Conservation (phyloP, 805 yeast species). For the Cyberlindnera samutprakarnensis region DNA sequence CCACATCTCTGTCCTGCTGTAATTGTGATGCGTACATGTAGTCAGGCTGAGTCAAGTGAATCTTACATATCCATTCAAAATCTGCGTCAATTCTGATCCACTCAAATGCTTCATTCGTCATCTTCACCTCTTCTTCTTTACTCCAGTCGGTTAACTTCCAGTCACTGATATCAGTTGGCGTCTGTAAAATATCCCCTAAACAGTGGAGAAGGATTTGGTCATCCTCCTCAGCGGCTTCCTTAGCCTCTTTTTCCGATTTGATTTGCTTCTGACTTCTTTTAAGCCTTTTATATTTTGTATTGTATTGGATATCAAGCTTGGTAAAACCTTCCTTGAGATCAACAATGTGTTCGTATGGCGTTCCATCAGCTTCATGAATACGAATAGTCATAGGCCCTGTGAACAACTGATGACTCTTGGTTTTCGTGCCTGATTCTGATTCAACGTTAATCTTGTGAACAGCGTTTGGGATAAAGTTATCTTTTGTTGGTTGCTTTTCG, state of each 20-base stretch:
- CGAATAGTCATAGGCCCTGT: slow-evolving; percentile 95
- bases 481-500: slow-evolving; percentile 26
- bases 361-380: slow-evolving; percentile 96
- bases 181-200: slow-evolving; percentile 71
- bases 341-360: slow-evolving; percentile 97
- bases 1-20: slow-evolving; percentile 92
- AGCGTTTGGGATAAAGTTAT: slow-evolving; percentile 33
- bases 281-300: slow-evolving; percentile 82
- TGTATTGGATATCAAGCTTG: slow-evolving; percentile 88
- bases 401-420: slow-evolving; percentile 33
- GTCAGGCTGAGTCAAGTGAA: slow-evolving; percentile 82
- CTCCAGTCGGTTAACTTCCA: slow-evolving; percentile 76
- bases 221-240: slow-evolving; percentile 24
- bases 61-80: slow-evolving; percentile 88
- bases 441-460: slow-evolving; percentile 9
- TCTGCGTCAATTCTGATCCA: slow-evolving; percentile 99
- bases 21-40: slow-evolving; percentile 92
- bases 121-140: slow-evolving; percentile 58
- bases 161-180: slow-evolving; percentile 48
- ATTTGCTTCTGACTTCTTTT: slow-evolving; percentile 48
- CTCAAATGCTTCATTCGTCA: slow-evolving; percentile 83
- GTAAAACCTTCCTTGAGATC: slow-evolving; percentile 80
- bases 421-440: neutral
- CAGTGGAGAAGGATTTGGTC: slow-evolving; percentile 40
- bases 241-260: slow-evolving; percentile 34